Conservation (phyloP, 805 yeast genomes). For the Lachancea meyersii region DNA sequence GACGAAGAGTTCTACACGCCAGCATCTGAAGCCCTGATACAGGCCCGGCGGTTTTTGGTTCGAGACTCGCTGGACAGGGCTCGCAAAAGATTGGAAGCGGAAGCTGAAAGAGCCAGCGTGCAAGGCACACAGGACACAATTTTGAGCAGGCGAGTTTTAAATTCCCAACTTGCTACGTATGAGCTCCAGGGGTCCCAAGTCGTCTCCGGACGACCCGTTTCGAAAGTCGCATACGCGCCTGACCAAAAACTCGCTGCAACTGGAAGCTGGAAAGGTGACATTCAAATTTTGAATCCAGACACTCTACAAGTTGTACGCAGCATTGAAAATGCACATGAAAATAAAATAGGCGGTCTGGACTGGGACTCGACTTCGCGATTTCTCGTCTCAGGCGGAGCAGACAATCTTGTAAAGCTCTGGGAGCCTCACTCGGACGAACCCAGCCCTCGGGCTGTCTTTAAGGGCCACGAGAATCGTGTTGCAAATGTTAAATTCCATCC, state of each 20-base stretch:
- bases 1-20: slow-evolving; percentile 83
- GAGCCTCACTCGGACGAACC: slow-evolving; percentile 13
- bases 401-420: slow-evolving; percentile 38
- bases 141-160: slow-evolving; percentile 41
- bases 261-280: slow-evolving; percentile 81
- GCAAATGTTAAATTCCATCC: slow-evolving; percentile 64
- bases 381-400: slow-evolving; percentile 43
- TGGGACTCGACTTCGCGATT: slow-evolving; percentile 44
- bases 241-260: slow-evolving; percentile 42
- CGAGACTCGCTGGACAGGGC: slow-evolving; percentile 45
- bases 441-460: slow-evolving; percentile 19
- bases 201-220: slow-evolving; percentile 62
- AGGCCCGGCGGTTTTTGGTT: slow-evolving; percentile 49
- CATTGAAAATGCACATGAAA: slow-evolving; percentile 36
- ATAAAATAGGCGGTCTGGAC: slow-evolving; percentile 64
- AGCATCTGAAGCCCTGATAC: slow-evolving; percentile 49
- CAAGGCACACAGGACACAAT: slow-evolving; percentile 41
- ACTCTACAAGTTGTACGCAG: slow-evolving; percentile 31
- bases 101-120: slow-evolving; percentile 26
- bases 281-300: slow-evolving; percentile 43
- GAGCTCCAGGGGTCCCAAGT: slow-evolving; percentile 63
- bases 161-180: slow-evolving; percentile 30
- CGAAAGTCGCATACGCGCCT: slow-evolving; percentile 45
- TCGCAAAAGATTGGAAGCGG: slow-evolving; percentile 34
- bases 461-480: slow-evolving; percentile 53